Conservation (phyloP, 257 asterid genomes). For the Cinchona pubescens region DNA sequence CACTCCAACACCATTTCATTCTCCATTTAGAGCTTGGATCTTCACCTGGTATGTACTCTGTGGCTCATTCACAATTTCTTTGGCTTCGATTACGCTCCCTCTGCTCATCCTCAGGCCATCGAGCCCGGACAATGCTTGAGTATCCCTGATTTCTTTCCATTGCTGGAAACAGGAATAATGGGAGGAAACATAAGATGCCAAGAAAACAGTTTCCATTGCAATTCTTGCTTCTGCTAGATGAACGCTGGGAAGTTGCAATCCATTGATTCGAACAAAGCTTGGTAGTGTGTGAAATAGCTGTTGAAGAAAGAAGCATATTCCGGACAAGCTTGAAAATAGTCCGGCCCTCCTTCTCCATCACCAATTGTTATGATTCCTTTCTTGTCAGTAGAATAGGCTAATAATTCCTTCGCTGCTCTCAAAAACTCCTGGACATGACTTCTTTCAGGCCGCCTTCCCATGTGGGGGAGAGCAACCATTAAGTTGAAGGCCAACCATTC, state of each 20-base stretch:
- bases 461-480: slow-evolving; percentile 66
- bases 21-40: slow-evolving; percentile 25
- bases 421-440: slow-evolving; percentile 39
- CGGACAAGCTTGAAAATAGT: slow-evolving; percentile 6
- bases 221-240: slow-evolving; percentile 65
- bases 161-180: slow-evolving; percentile 44
- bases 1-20: slow-evolving; percentile 62
- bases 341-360: slow-evolving; percentile 59
- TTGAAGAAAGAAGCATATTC: slow-evolving; percentile 43
- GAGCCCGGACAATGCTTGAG: slow-evolving; percentile 13
- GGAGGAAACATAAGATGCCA: slow-evolving; percentile 51
- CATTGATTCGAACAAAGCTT: slow-evolving; percentile 53
- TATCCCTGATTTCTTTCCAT: slow-evolving; percentile 33
- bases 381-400: slow-evolving; percentile 17
- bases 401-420: slow-evolving; percentile 34
- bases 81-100: slow-evolving; percentile 53
- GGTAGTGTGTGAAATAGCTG: slow-evolving; percentile 39
- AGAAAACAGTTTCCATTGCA: slow-evolving; percentile 53
- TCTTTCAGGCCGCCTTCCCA: slow-evolving; percentile 46
- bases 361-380: slow-evolving; percentile 54
- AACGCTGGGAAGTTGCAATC: slow-evolving; percentile 56
- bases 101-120: slow-evolving; percentile 40
- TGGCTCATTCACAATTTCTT: slow-evolving; percentile 44
- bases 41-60: slow-evolving; percentile 36
- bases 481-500: slow-evolving; percentile 68